phyloP scores from a whole-genome alignment of 1,284 basidiomycete genomes.

The Heterobasidion occidentale region DNA sequence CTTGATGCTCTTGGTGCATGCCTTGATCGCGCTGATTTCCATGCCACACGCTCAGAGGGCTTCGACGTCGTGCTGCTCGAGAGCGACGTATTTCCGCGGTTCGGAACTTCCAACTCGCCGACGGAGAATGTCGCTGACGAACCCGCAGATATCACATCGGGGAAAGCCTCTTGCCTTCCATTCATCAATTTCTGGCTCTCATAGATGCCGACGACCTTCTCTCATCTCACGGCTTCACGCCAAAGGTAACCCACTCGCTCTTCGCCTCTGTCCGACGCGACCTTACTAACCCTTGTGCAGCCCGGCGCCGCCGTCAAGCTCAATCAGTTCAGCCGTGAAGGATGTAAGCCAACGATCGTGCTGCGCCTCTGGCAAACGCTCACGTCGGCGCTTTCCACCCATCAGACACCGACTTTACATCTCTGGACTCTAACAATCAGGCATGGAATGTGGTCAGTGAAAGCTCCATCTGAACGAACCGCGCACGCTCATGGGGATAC shows the following conservation, averaged over 20 bases:
- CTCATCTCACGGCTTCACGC: background rate
- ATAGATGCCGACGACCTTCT: background rate
- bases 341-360: background rate
- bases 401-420: background rate
- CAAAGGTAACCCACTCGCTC: background rate
- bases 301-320: background rate
- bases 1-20: background rate
- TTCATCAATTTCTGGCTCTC: background rate
- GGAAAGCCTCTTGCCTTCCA: background rate
- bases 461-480: background rate
- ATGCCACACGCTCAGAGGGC: background rate
- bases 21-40: background rate
- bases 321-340: conserved; percentile 1
- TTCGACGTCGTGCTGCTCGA: background rate
- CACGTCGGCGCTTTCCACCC: background rate
- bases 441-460: background rate
- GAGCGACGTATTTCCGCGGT: background rate
- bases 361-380: background rate
- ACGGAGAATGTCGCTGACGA: background rate
- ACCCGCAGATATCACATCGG: background rate
- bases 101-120: background rate
- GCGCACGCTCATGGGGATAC: background rate
- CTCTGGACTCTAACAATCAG: background rate
- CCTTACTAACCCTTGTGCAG: background rate
- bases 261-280: no score